Evolutionary conservation across 2,329 filamentous ascomycete species (phyloP), one percentile per base, ranked within the genome.

Genomic region (Emergomyces orientalis): DNA sequence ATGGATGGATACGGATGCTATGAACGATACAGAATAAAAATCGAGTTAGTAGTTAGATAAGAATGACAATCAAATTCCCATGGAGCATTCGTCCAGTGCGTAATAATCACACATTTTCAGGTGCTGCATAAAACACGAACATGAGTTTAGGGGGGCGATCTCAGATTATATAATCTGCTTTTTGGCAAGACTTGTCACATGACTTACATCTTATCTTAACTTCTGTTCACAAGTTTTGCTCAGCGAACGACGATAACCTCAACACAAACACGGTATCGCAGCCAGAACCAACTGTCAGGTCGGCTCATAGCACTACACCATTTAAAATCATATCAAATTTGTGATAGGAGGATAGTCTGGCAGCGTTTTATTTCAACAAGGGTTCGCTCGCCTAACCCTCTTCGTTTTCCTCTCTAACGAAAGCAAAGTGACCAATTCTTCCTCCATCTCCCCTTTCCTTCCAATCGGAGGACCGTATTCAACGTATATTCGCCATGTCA

Each of bases 401-500:
- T 66, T 68, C 67, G 62, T 65, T 66, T 67, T 63, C 65, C 70
- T 63, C 65, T 75, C 73, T 75, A 73, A 75, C 72, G 66, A 62
- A 69, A 63, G 43, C 60, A 66, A 75, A 77, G 74, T 77, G 75
- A 77, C 67, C 69, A 69, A 70, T 64, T 70, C 68, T 69, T 69
- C 64, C 70, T 70, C 59, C 63, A 67, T 66, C 70, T 65, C 65
- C 67, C 63, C 66, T 63, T 67, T 69, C 67, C 63, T 67, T 69
- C 67, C 64, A 65, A 65, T 66, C 64, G 66, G 70, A 69, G 67
- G 69, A 68, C 69, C 68, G 66, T 65, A 65, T 65, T 66, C 65
- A 65, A 64, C 68, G 66, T 67, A 65, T 66, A 59, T 60, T 70
- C 76, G 79, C 69, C 69, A 88, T 88, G 86, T 86, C 86, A 74